Conservation (phyloP, 768 basidiomycete species). For the Sutorius australiensis region DNA sequence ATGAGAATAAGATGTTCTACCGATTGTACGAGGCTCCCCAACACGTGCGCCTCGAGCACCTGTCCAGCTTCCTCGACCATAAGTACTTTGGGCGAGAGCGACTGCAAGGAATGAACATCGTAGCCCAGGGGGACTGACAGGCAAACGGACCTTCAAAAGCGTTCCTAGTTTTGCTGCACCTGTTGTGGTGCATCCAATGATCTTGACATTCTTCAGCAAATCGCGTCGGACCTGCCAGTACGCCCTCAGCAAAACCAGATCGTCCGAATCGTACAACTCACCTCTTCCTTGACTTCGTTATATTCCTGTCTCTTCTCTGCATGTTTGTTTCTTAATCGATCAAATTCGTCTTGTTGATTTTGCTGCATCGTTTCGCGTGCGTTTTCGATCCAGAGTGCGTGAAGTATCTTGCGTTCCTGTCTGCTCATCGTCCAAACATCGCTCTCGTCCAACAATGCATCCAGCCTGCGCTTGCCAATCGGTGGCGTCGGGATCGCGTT, state of each 20-base stretch:
- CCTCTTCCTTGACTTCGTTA: conserved; percentile 51
- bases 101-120: conserved; percentile 34
- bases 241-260: neutral
- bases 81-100: conserved; percentile 55
- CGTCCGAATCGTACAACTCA: conserved; percentile 23
- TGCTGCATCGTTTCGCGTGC: conserved; percentile 33
- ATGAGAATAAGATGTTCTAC: conserved; percentile 75
- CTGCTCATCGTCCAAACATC: conserved; percentile 54
- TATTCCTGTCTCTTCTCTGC: conserved; percentile 36
- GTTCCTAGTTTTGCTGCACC: conserved; percentile 66
- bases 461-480: conserved; percentile 33
- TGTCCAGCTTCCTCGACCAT: conserved; percentile 83
- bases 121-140: neutral
- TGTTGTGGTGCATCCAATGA: conserved; percentile 80
- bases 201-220: conserved; percentile 50
- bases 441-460: conserved; percentile 32
- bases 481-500: conserved; percentile 38
- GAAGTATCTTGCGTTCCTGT: conserved; percentile 44
- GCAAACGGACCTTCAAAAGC: conserved; percentile 47
- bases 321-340: conserved; percentile 37
- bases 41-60: conserved; percentile 73
- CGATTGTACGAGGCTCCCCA: conserved; percentile 58
- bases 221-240: conserved; percentile 57
- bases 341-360: conserved; percentile 40
- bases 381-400: conserved; percentile 45